phyloP scores from a whole-genome alignment of 2,329 filamentous ascomycete species.

The Calonectria multiphialidica region DNA sequence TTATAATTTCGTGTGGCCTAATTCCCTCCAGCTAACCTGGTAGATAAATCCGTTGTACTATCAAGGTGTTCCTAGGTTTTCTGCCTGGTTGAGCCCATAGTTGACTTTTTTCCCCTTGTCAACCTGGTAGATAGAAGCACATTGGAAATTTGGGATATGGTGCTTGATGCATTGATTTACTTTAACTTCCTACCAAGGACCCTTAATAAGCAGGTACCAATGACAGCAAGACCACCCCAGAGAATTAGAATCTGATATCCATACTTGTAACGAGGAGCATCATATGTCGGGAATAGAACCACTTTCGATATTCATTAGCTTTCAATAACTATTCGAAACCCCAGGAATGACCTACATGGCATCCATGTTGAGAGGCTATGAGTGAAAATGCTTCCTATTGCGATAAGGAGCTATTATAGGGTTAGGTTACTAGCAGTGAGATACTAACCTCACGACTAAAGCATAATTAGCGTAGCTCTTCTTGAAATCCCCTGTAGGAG shows the following conservation, averaged over 20 bases:
- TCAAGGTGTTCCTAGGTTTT: too few relatives aligned
- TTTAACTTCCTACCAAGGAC: not conserved
- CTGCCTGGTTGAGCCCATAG: too few relatives aligned
- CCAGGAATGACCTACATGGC: not conserved
- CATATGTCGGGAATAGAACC: constrained; percentile 48
- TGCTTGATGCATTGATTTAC: too few relatives aligned
- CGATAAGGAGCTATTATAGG: constrained; percentile 6
- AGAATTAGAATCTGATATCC: constrained; percentile 49
- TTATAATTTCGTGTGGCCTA: too few relatives aligned
- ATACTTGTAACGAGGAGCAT: constrained; percentile 49
- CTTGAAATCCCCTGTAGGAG: too few relatives aligned
- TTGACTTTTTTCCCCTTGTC: too few relatives aligned
- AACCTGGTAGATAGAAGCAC: too few relatives aligned
- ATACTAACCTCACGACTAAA: constrained; percentile 13
- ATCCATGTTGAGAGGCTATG: constrained; percentile 16
- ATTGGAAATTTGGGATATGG: too few relatives aligned
- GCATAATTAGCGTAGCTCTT: not conserved
- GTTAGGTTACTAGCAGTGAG: constrained; percentile 11
- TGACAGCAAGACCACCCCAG: constrained; percentile 45
- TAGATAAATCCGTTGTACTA: too few relatives aligned
- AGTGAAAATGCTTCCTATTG: constrained; percentile 17
- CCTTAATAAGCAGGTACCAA: constrained; percentile 21
- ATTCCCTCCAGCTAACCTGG: too few relatives aligned
- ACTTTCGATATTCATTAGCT: not conserved
- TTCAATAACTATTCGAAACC: too few relatives aligned